Base-by-base conservation (phyloP, 2,329 filamentous ascomycete genomes). In the Ophiocordyceps camponoti-leonardi region DNA sequence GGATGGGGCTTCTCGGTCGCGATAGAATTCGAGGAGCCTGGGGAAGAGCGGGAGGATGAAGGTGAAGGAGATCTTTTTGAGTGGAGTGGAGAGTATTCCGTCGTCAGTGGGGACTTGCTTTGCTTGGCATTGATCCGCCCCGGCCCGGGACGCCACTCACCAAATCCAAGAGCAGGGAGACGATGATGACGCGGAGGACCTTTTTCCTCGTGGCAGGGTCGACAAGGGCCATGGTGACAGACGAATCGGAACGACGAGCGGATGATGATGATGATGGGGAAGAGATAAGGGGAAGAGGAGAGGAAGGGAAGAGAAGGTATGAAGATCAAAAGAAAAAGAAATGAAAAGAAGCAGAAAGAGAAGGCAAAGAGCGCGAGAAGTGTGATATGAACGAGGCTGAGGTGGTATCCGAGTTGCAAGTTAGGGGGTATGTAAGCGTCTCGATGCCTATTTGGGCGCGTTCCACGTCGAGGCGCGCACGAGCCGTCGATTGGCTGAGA, bases 1-100 rank as follows among this genome's bases (percentile, higher is more conserved):
- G n/a, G 67, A 57, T 22, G 71, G 66, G 39, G 74, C 73, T 64
- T 95, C 88, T 63, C 80, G 78, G 59, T 86, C 81, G 65, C 86
- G 85, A 68, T 96, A 98, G 74, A 95, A 96, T 56, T 93, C 83
- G 63, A 96, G 82, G 41, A 98, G 81, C 48, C 87, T 88, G 8
- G 88, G 92, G 61, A 96, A 98, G 33, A 98, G 77, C 0, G 92
- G 92, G 10, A 98, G 81, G 59, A 96, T 96, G 61, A 98, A 95
- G 28, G 92, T 98, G 63, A 98, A 98, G 46, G 90, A 95, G 57
- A 96, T 86, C 90, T 95, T 43, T 28, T n/a, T n/a, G n/a, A n/a
- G n/a, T n/a, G n/a, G n/a, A 51, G 49, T 16, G 39, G 11, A 22
- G 18, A 33, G 42, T 7, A 46, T n/a, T n/a, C n/a, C n/a, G n/a